These are phyloP conservation scores for Gyrodon lividus DNA, from an alignment of 768 basidiomycete species.

Conservation along the genomic window DNA sequence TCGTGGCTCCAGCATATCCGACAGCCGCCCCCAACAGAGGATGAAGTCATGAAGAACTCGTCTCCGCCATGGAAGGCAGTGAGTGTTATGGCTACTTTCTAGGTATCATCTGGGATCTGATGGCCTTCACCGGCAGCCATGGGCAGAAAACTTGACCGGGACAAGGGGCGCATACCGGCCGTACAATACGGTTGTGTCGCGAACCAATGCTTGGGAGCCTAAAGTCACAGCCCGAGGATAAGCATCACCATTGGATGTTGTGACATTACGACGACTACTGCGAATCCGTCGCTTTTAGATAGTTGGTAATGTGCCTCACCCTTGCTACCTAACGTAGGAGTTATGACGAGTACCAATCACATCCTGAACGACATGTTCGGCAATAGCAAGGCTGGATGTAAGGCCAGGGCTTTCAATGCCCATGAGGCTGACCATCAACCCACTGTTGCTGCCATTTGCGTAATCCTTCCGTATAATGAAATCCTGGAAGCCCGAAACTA, in stretches of 20 bases:
- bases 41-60: conserved; percentile 63
- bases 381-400: conserved; percentile 84
- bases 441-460: conserved; percentile 36
- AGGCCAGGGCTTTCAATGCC: conserved; percentile 94
- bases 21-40: conserved; percentile 73
- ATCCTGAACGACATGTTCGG: conserved; percentile 74
- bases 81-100: conserved; percentile 29
- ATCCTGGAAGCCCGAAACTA: conserved; percentile 81
- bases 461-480: conserved; percentile 73
- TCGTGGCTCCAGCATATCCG: conserved; percentile 93
- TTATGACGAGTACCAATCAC: conserved; percentile 32
- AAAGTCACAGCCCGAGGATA: conserved; percentile 53
- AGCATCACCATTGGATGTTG: not conserved
- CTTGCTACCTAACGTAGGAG: too few species aligned
- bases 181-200: conserved; percentile 85
- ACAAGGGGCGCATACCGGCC: conserved; percentile 87
- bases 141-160: conserved; percentile 87
- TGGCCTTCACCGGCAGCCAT: conserved; percentile 49
- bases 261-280: too few species aligned
- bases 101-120: not conserved
- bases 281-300: too few species aligned
- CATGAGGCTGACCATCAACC: conserved; percentile 73
- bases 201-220: conserved; percentile 83
- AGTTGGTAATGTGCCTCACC: too few species aligned
- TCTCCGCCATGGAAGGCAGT: conserved; percentile 85